Evolutionary conservation across 106 monocot species (phyloP), one percentile per base, ranked within the genome.

Genomic region (Iris macrosiphon): DNA sequence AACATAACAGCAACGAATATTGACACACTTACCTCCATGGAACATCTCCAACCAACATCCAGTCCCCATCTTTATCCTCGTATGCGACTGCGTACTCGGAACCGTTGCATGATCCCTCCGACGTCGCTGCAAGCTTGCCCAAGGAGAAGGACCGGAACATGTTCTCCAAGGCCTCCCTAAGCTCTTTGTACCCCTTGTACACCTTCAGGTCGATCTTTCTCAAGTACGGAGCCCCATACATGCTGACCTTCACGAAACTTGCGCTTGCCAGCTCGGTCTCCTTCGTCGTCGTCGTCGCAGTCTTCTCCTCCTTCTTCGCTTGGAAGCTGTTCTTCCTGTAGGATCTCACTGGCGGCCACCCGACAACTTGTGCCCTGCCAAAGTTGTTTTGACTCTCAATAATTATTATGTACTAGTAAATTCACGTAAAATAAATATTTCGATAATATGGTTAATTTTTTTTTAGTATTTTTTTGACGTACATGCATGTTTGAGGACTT

Each of bases 191-290:
- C 0, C 85, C 78, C 44, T 63, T 47, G 55, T 72, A 85, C 20
- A 63, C 19, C 30, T 53, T 73, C 6, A 91, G 81, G 57, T 91
- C 90, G 19, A 91, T 75, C 45, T 91, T 91, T 30, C 90, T 67
- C 66, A 85, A 44, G 63, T 91, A 91, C 4, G 85, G 90, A 38
- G 81, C 85, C 11, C 85, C 90, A 33, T 85, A 81, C 85, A 91
- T 91, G 78, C 89, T 81, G 7, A 84, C 89, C 48, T 90, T 90
- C 67, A 90, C 81, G 12, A 73, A 75, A 18, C 80, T 77, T 31
- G 62, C 52, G 20, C 46, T 39, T 4, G 52, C 35, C 21, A 60
- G 46, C 0, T 49, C 45, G 59, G 51, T 70, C 1, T 53, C 49
- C 22, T 35, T 4, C 34, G 34, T 35, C 7, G 24, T 57, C 0